A percentile compares a stretch with the other conserved stretches of the same genome.
These are phyloP conservation scores for Saccharomycopsis fibuligera DNA, from an alignment of 805 yeast species.

Conservation along the genomic window DNA sequence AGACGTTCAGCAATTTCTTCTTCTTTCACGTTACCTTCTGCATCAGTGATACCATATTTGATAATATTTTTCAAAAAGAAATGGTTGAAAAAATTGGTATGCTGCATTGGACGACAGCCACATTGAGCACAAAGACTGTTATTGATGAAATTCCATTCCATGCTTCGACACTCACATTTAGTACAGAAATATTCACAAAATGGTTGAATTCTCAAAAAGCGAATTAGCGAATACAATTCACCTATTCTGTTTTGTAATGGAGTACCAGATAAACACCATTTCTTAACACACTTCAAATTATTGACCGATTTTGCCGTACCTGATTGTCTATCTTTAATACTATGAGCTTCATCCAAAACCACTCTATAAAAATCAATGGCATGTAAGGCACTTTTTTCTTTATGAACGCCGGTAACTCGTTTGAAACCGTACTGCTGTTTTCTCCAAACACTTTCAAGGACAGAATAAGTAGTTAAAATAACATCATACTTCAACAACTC, in stretches of 20 bases:
- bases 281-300: constrained; percentile 56
- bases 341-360: constrained; percentile 93
- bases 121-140: constrained; percentile 80
- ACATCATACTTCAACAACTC: constrained; percentile 65
- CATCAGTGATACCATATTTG: constrained; percentile 74
- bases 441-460: constrained; percentile 78
- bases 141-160: constrained; percentile 80
- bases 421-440: constrained; percentile 80
- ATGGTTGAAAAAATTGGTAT: constrained; percentile 91
- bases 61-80: constrained; percentile 93
- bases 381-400: constrained; percentile 74
- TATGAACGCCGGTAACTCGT: constrained; percentile 61
- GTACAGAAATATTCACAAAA: constrained; percentile 88
- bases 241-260: constrained; percentile 96
- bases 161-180: constrained; percentile 79
- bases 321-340: constrained; percentile 89
- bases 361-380: constrained; percentile 73
- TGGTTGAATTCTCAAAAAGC: constrained; percentile 80
- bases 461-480: constrained; percentile 86
- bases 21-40: constrained; percentile 25
- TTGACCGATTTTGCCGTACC: constrained; percentile 93
- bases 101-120: constrained; percentile 91
- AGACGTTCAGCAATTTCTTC: constrained; percentile 8
- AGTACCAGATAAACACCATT: constrained; percentile 94
- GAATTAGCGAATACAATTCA: constrained; percentile 85